Conservation (phyloP, 2,329 filamentous ascomycete species). For the Trichoderma lentiforme region DNA sequence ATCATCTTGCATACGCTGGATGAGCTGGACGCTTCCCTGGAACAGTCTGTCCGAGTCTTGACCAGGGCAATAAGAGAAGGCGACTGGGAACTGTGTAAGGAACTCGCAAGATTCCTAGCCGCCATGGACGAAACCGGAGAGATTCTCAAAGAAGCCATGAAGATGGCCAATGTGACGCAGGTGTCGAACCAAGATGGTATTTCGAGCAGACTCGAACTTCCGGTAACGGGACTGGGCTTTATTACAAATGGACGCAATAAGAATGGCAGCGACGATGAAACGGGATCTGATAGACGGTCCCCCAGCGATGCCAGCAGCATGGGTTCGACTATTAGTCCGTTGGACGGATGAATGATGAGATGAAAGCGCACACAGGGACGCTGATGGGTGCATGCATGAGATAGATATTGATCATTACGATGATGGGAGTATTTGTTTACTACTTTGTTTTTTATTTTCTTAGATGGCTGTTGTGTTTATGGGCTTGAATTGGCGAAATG, state of each 20-base stretch:
- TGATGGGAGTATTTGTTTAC: neutral
- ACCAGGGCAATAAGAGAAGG: slow-evolving; percentile 75
- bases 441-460: neutral
- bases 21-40: slow-evolving; percentile 64
- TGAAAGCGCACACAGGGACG: neutral
- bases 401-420: neutral
- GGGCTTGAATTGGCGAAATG: slow-evolving; percentile 5
- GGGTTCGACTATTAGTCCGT: slow-evolving; percentile 33
- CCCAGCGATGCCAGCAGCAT: slow-evolving; percentile 38
- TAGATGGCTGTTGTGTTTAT: slow-evolving; percentile 4
- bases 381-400: neutral
- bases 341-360: slow-evolving; percentile 13
- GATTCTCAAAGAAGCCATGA: slow-evolving; percentile 70
- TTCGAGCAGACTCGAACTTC: slow-evolving; percentile 33
- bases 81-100: slow-evolving; percentile 95
- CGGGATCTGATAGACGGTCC: slow-evolving; percentile 37
- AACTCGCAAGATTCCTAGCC: slow-evolving; percentile 90
- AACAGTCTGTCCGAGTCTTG: slow-evolving; percentile 78
- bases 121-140: slow-evolving; percentile 85
- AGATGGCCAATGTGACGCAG: slow-evolving; percentile 51
- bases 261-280: slow-evolving; percentile 33
- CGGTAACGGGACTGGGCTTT: slow-evolving; percentile 24
- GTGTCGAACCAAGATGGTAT: slow-evolving; percentile 28
- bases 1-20: slow-evolving; percentile 84
- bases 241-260: slow-evolving; percentile 30